phyloP scores from a whole-genome alignment of 2,329 filamentous ascomycete genomes.

The Beauveria sp. region DNA sequence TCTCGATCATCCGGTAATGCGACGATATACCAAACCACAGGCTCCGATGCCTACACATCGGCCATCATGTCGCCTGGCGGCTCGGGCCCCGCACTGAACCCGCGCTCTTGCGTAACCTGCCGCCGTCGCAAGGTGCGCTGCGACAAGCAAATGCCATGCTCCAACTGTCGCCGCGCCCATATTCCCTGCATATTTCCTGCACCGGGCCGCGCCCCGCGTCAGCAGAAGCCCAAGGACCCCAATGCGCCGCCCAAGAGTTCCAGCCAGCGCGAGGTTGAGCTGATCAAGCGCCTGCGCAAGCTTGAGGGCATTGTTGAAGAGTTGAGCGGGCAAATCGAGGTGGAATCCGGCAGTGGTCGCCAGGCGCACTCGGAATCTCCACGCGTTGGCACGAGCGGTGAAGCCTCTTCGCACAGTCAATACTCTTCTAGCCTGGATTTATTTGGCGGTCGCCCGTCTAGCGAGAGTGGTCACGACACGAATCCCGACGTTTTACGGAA shows the following conservation, averaged over 20 bases:
- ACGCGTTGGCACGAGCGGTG: background rate
- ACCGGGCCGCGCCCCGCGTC: constrained; percentile 63
- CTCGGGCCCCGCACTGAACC: constrained; percentile 33
- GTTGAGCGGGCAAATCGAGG: constrained; percentile 55
- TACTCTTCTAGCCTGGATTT: constrained; percentile 10
- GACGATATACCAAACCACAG: constrained; percentile 33
- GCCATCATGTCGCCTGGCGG: constrained; percentile 28
- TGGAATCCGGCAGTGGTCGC: constrained; percentile 32
- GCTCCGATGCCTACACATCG: constrained; percentile 29
- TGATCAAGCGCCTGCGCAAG: constrained; percentile 64
- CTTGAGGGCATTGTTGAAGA: constrained; percentile 71
- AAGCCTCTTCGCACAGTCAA: background rate
- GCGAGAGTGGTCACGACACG: constrained; percentile 2
- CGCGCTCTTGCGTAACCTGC: constrained; percentile 43
- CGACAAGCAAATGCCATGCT: constrained; percentile 70
- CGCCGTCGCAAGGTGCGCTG: constrained; percentile 62
- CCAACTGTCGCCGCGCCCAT: constrained; percentile 63
- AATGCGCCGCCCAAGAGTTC: constrained; percentile 53
- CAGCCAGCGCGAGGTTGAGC: constrained; percentile 57
- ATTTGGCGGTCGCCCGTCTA: constrained; percentile 2
- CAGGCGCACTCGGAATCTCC: constrained; percentile 20
- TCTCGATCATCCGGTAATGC: constrained; percentile 24
- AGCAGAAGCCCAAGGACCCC: constrained; percentile 56
- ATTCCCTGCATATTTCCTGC: constrained; percentile 69
- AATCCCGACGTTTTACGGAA: constrained; percentile 22